Evolutionary conservation across 2,329 filamentous ascomycete genomes (phyloP).

Genomic region (Escovopsis sp.): DNA sequence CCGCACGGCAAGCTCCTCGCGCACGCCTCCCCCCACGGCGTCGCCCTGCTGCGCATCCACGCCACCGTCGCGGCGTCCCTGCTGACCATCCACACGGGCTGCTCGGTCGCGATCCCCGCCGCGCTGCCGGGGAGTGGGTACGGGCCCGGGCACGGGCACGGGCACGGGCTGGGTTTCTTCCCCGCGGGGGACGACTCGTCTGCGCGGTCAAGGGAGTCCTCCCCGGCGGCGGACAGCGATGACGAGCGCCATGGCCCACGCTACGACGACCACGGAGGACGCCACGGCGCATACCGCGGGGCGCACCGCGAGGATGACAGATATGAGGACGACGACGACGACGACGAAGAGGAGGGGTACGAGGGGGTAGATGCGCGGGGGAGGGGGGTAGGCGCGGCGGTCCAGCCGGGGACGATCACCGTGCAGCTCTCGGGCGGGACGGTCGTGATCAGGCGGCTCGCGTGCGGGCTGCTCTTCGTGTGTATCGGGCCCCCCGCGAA

Average conservation of each 20-base stretch:
- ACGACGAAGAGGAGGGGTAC: constrained; percentile 1
- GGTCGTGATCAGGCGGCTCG: constrained; percentile 41
- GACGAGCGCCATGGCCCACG: constrained; percentile 7
- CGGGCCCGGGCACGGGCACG: constrained; percentile 16
- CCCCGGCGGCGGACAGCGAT: constrained; percentile 11
- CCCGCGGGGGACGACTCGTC: too few relatives aligned
- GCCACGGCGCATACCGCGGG: too few relatives aligned
- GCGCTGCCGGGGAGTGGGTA: too few relatives aligned
- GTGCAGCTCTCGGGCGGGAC: constrained; percentile 44
- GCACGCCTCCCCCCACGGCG: constrained; percentile 40
- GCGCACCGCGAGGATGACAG: constrained; percentile 3
- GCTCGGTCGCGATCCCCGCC: constrained; percentile 24
- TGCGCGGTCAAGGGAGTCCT: too few relatives aligned
- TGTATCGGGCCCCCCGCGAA: constrained; percentile 35
- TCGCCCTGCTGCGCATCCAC: constrained; percentile 43
- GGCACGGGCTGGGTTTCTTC: too few relatives aligned
- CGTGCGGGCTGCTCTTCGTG: constrained; percentile 46
- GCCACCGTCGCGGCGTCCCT: constrained; percentile 48
- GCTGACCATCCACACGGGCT: constrained; percentile 39
- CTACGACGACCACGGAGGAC: constrained; percentile 4
- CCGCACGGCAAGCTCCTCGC: constrained; percentile 47
- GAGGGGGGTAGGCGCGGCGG: constrained; percentile 5
- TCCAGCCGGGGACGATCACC: constrained; percentile 31
- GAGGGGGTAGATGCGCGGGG: not conserved
- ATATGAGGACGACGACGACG: not conserved